Conservation (phyloP, 768 basidiomycete species). For the Phlegmacium glaucopus region DNA sequence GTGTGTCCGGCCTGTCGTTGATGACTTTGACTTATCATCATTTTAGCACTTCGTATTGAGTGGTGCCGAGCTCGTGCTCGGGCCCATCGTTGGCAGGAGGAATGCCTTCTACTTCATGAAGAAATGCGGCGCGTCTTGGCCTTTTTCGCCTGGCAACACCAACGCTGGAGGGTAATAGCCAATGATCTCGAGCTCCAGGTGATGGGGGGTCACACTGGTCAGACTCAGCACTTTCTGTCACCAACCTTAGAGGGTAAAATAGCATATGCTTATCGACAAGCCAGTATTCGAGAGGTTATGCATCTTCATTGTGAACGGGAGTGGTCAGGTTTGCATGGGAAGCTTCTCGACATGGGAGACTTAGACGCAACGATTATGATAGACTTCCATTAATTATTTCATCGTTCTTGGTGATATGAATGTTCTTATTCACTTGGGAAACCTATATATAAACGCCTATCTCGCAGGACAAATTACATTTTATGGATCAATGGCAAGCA, state of each 20-base stretch:
- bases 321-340: too few relatives aligned
- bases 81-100: slow-evolving; percentile 30
- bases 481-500: too few relatives aligned
- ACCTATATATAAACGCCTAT: too few relatives aligned
- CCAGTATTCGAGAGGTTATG: slow-evolving; percentile 1
- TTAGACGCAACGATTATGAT: too few relatives aligned
- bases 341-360: too few relatives aligned
- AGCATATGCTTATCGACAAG: slow-evolving; percentile 16
- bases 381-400: too few relatives aligned
- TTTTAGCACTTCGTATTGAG: slow-evolving; percentile 19
- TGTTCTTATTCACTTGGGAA: too few relatives aligned
- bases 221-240: background rate
- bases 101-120: slow-evolving; percentile 26
- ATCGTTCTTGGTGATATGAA: too few relatives aligned
- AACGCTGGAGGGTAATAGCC: slow-evolving; percentile 9
- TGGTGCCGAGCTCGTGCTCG: slow-evolving; percentile 25
- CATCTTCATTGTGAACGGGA: too few relatives aligned
- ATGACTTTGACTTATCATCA: background rate
- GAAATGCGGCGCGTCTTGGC: slow-evolving; percentile 27
- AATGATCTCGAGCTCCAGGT: background rate
- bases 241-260: slow-evolving; percentile 9
- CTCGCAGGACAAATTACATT: too few relatives aligned
- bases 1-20: background rate
- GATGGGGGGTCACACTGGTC: background rate
- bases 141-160: slow-evolving; percentile 13